Conservation (phyloP, 164 flowering plant genomes). For the Vitis amurensis region DNA sequence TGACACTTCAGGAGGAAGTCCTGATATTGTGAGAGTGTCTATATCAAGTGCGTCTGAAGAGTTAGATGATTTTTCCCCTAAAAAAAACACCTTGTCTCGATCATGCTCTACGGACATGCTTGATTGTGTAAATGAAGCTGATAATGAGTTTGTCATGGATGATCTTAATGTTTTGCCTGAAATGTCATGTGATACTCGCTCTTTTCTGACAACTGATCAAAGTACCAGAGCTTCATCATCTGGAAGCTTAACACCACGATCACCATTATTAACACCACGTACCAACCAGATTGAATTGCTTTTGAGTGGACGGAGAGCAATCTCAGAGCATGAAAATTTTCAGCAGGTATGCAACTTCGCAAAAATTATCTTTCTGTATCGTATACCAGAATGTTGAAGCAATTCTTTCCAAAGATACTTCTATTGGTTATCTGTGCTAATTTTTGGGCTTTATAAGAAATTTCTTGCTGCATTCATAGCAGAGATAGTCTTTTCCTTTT, state of each 20-base stretch:
- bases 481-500: neutral
- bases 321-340: conserved; percentile 70
- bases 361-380: conserved; percentile 2
- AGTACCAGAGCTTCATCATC: conserved; percentile 45
- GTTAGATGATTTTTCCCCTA: conserved; percentile 41
- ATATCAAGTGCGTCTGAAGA: conserved; percentile 42
- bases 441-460: too few species aligned
- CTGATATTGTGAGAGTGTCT: conserved; percentile 42
- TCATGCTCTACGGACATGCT: conserved; percentile 46
- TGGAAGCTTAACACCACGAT: conserved; percentile 83
- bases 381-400: neutral
- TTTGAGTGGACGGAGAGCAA: conserved; percentile 48
- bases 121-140: conserved; percentile 53
- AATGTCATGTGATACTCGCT: conserved; percentile 37
- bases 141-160: conserved; percentile 42
- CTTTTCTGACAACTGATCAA: conserved; percentile 22
- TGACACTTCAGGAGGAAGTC: conserved; percentile 46
- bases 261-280: conserved; percentile 75
- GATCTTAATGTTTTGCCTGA: conserved; percentile 41
- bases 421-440: neutral
- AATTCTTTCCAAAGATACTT: neutral
- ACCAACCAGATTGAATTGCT: conserved; percentile 70
- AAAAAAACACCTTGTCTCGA: conserved; percentile 23
- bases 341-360: conserved; percentile 57
- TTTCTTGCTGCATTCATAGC: too few species aligned